These are phyloP conservation scores for Aspergillus sp. DNA, from an alignment of 2,329 filamentous ascomycete species.

Conservation along the genomic window DNA sequence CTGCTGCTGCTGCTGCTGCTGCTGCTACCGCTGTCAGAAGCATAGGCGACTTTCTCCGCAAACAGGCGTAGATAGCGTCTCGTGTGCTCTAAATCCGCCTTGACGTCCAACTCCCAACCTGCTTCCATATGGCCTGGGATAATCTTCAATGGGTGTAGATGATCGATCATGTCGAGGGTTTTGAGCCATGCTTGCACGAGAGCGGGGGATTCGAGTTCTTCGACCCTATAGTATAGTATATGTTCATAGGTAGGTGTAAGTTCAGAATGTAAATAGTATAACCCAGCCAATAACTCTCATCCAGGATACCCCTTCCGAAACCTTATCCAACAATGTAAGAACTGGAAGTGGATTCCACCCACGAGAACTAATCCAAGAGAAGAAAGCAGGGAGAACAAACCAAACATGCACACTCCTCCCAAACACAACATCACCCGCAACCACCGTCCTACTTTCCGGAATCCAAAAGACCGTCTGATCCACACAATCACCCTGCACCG, in stretches of 20 bases:
- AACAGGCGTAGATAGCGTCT: constrained; percentile 34
- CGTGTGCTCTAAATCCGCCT: constrained; percentile 32
- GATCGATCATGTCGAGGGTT: constrained; percentile 30
- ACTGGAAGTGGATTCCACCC: too few species aligned
- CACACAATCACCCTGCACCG: constrained; percentile 35
- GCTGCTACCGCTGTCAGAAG: constrained; percentile 24
- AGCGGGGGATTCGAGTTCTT: constrained; percentile 31
- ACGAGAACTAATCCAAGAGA: background rate
- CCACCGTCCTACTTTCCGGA: constrained; percentile 26
- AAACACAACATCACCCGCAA: constrained; percentile 34
- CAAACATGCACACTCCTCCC: constrained; percentile 36
- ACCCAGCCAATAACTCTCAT: too few species aligned
- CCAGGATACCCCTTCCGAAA: too few species aligned
- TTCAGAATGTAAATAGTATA: too few species aligned
- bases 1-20: constrained; percentile 20
- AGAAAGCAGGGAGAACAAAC: constrained; percentile 8
- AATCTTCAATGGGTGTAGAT: constrained; percentile 30
- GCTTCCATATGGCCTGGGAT: constrained; percentile 31
- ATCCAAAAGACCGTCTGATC: constrained; percentile 36
- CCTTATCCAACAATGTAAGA: too few species aligned
- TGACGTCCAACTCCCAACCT: constrained; percentile 30
- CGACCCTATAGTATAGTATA: constrained; percentile 23
- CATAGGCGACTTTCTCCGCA: constrained; percentile 30
- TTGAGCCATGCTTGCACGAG: constrained; percentile 29
- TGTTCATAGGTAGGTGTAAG: too few species aligned